Evolutionary conservation across 2,329 filamentous ascomycete species (phyloP).

Genomic region (Trichoderma oligosporum): DNA sequence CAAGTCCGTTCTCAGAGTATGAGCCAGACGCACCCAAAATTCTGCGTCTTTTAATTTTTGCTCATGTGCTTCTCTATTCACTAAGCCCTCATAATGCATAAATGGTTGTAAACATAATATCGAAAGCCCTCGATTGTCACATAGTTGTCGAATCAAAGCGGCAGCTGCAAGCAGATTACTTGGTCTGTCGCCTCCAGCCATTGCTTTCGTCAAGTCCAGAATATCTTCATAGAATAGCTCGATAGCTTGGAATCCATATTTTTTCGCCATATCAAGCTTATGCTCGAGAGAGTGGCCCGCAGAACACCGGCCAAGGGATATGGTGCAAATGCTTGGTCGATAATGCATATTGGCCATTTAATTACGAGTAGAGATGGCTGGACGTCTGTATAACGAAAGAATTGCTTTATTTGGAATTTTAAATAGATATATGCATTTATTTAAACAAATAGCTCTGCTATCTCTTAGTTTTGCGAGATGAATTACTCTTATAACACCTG

Average conservation of each 20-base stretch:
- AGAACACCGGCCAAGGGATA: constrained; percentile 68
- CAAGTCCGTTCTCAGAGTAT: constrained; percentile 62
- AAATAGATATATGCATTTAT: not conserved
- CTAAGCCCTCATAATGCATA: constrained; percentile 70
- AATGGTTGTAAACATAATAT: constrained; percentile 73
- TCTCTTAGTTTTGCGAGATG: not conserved
- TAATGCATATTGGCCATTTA: not conserved
- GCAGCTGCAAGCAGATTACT: constrained; percentile 56
- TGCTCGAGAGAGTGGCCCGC: constrained; percentile 63
- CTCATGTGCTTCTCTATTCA: constrained; percentile 57
- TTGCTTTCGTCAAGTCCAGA: constrained; percentile 51
- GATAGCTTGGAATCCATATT: constrained; percentile 63
- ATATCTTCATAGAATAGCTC: constrained; percentile 79
- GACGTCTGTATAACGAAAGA: not conserved
- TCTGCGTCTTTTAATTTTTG: constrained; percentile 59
- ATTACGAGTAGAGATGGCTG: not conserved
- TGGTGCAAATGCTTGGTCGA: constrained; percentile 67
- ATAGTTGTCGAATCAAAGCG: constrained; percentile 52
- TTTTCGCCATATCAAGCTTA: constrained; percentile 65
- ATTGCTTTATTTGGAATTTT: not conserved
- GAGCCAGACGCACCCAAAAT: constrained; percentile 66
- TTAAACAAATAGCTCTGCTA: not conserved
- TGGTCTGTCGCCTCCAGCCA: constrained; percentile 37
- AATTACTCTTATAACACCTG: not conserved
- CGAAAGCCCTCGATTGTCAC: constrained; percentile 48